These are phyloP conservation scores for Microcos paniculata DNA, from an alignment of 345 rosid species.

Conservation along the genomic window DNA sequence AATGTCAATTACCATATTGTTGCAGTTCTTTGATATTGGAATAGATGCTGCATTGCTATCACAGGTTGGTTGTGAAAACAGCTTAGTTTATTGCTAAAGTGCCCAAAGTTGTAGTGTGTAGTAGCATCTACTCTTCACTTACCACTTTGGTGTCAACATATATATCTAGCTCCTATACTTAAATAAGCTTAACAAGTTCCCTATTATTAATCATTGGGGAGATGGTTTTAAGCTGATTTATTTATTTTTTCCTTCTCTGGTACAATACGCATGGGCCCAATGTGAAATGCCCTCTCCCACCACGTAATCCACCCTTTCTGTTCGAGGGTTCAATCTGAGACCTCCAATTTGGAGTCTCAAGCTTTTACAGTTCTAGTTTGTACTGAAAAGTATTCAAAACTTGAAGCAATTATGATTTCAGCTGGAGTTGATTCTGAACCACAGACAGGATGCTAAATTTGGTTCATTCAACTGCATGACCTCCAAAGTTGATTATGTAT, in stretches of 20 bases:
- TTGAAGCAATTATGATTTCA: background rate
- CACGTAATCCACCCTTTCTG: background rate
- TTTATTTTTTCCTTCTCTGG: background rate
- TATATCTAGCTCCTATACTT: background rate
- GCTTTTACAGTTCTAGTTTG: background rate
- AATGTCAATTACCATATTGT: constrained; percentile 79
- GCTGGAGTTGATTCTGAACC: background rate
- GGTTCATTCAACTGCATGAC: background rate
- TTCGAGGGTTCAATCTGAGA: background rate
- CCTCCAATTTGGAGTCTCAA: background rate
- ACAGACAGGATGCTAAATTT: background rate
- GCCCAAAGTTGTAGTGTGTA: background rate
- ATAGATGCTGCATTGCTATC: constrained; percentile 81
- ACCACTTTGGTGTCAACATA: background rate
- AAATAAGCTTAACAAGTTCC: background rate
- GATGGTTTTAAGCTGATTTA: background rate
- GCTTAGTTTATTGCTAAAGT: background rate
- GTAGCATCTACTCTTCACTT: background rate
- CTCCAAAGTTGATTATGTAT: too few species aligned
- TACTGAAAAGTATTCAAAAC: background rate
- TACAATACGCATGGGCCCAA: background rate
- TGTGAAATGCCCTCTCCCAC: background rate
- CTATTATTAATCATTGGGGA: background rate
- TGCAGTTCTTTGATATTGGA: constrained; percentile 93
- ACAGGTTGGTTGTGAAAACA: constrained; percentile 55